phyloP scores from a whole-genome alignment of 345 rosid species.

The Populus davidiana region DNA sequence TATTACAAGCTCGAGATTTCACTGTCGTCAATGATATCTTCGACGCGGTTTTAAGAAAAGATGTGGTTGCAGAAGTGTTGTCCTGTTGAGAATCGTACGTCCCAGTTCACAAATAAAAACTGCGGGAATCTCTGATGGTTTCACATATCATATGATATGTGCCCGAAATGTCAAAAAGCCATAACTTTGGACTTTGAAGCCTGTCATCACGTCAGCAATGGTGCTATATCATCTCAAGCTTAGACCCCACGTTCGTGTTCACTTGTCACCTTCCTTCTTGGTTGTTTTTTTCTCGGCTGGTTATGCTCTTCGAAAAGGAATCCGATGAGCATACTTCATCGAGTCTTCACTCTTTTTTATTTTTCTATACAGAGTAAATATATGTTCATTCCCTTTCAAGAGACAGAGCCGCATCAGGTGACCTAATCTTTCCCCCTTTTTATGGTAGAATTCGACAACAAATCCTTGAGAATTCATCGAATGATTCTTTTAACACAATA shows the following conservation, averaged over 20 bases:
- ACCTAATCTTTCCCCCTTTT: neutral
- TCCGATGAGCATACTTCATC: neutral
- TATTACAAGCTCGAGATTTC: neutral
- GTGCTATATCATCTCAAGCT: neutral
- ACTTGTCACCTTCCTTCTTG: neutral
- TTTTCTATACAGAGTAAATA: too few species aligned
- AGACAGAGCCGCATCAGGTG: neutral
- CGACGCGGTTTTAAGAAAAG: neutral
- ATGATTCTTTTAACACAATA: neutral
- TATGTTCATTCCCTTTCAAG: neutral
- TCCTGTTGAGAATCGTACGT: neutral
- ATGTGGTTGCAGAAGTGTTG: neutral
- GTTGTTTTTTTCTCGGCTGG: slow-evolving; percentile 16
- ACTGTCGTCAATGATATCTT: neutral
- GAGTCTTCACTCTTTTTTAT: neutral
- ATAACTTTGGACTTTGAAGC: slow-evolving; percentile 11
- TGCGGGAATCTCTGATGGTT: slow-evolving; percentile 14
- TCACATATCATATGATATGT: neutral
- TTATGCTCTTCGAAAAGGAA: neutral
- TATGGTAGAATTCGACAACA: neutral
- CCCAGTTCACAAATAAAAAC: neutral
- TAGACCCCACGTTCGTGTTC: neutral
- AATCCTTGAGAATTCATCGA: neutral
- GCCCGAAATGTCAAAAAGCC: slow-evolving; percentile 5
- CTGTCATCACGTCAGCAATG: neutral